phyloP scores from a whole-genome alignment of 179 eudicot species.

The Carnegiea gigantea region DNA sequence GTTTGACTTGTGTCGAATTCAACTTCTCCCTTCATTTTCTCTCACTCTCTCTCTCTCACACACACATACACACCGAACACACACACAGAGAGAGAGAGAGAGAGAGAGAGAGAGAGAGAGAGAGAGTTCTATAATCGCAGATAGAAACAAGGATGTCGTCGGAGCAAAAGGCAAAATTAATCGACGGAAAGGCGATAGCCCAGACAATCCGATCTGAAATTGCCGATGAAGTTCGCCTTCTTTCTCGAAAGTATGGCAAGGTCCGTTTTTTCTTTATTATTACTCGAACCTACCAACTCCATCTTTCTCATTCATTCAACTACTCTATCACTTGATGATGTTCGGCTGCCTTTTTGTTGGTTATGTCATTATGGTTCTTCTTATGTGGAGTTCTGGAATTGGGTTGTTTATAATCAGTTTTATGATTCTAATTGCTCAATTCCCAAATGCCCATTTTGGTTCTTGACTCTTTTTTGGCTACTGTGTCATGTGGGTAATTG shows the following conservation, averaged over 20 bases:
- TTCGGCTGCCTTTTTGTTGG: no score
- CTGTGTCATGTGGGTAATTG: no score
- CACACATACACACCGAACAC: no score
- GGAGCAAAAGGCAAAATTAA: constrained; percentile 56
- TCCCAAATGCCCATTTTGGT: background rate
- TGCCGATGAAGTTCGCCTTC: constrained; percentile 64
- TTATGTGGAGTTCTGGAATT: background rate
- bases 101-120: no score
- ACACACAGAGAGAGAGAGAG: no score
- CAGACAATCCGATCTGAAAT: constrained; percentile 85
- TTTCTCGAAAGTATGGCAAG: constrained; percentile 65
- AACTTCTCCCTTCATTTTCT: background rate
- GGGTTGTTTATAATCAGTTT: background rate
- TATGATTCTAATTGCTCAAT: background rate
- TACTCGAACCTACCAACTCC: background rate
- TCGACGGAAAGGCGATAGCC: constrained; percentile 92
- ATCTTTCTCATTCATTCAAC: background rate
- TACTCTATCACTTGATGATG: background rate
- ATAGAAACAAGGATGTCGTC: constrained; percentile 18
- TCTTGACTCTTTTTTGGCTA: no score
- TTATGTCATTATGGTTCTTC: no score
- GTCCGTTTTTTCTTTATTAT: constrained; percentile 27
- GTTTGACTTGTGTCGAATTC: background rate
- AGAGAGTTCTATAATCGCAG: no score
- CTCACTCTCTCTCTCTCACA: no score